Conservation (phyloP, 495 filamentous ascomycete genomes). For the Penicillium cosmopolitanum region DNA sequence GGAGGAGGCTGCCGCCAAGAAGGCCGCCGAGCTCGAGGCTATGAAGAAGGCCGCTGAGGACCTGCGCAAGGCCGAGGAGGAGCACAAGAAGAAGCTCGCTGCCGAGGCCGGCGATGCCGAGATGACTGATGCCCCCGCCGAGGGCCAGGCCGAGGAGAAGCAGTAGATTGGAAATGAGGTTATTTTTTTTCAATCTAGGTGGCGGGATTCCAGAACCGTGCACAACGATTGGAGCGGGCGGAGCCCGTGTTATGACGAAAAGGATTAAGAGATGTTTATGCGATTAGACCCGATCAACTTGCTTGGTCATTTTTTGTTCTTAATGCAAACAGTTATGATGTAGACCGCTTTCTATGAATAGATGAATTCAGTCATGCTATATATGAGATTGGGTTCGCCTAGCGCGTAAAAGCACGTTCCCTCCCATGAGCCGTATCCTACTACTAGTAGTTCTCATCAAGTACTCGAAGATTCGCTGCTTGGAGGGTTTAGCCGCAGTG, state of each 20-base stretch:
- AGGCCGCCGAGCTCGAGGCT: conserved; percentile 72
- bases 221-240: conserved; percentile 12
- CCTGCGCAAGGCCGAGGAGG: conserved; percentile 54
- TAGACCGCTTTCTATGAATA: conserved; percentile 37
- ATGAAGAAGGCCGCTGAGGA: conserved; percentile 60
- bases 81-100: conserved; percentile 37
- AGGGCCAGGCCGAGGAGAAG: conserved; percentile 49
- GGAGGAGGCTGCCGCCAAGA: conserved; percentile 82
- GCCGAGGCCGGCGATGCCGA: conserved; percentile 53
- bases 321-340: conserved; percentile 34
- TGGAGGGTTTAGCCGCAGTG: too few species aligned
- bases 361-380: conserved; percentile 29
- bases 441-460: too few species aligned
- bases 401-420: neutral
- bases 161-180: conserved; percentile 34
- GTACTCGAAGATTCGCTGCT: too few species aligned
- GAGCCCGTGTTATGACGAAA: conserved; percentile 33
- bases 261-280: conserved; percentile 35
- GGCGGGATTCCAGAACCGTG: conserved; percentile 1
- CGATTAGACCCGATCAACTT: conserved; percentile 27
- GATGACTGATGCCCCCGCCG: conserved; percentile 57
- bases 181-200: neutral
- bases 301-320: conserved; percentile 25
- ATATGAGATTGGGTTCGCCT: conserved; percentile 1
- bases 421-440: too few species aligned